These are phyloP conservation scores for Penicillium antarcticum DNA, from an alignment of 495 filamentous ascomycete genomes.

Conservation along the genomic window DNA sequence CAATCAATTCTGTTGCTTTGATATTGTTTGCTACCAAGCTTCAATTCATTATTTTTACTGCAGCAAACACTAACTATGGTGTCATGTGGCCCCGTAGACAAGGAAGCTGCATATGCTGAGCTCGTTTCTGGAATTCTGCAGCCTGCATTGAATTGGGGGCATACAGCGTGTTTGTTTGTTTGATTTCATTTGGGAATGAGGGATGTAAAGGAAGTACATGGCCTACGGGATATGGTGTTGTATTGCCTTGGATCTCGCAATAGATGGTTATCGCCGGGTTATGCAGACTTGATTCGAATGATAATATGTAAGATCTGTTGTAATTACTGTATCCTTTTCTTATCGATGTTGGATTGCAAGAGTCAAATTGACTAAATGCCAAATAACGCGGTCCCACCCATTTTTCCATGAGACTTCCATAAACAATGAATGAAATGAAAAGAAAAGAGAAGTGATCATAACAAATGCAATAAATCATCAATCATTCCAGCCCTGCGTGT, in stretches of 20 bases:
- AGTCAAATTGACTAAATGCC: background rate
- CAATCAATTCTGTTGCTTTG: too few species aligned
- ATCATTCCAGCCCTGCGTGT: background rate
- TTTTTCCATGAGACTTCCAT: background rate
- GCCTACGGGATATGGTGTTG: too few species aligned
- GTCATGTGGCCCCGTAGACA: background rate
- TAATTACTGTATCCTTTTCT: background rate
- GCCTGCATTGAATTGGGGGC: background rate
- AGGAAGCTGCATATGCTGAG: conserved; percentile 1
- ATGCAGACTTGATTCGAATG: too few species aligned
- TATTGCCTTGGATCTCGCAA: too few species aligned
- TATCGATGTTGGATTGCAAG: background rate
- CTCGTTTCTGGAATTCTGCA: background rate
- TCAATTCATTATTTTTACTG: too few species aligned
- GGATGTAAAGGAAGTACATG: background rate
- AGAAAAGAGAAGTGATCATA: background rate
- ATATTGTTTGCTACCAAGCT: too few species aligned
- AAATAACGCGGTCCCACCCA: background rate
- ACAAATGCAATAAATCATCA: background rate
- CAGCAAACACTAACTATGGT: too few species aligned
- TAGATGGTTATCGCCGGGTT: too few species aligned
- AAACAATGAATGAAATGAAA: background rate
- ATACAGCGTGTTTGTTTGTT: background rate
- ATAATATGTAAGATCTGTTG: too few species aligned
- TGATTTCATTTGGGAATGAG: too few species aligned